phyloP scores from a whole-genome alignment of 345 rosid species.

The Populus pruinosa region DNA sequence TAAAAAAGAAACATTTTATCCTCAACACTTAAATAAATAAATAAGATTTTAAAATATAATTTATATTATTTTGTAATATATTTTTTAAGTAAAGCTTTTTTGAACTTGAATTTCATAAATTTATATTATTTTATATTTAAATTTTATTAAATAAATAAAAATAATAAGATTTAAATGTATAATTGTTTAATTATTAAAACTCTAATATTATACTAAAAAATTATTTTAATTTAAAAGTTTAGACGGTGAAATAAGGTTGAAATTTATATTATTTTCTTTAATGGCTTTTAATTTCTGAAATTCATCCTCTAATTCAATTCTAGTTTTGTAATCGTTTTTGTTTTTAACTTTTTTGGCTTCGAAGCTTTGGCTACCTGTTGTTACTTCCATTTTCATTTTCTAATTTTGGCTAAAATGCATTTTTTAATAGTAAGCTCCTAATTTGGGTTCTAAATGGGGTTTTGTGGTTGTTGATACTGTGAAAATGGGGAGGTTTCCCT shows the following conservation, averaged over 20 bases:
- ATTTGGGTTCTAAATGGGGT: background rate
- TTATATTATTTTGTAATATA: too few relatives aligned
- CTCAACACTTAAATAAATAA: too few relatives aligned
- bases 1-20: too few relatives aligned
- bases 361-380: background rate
- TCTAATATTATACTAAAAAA: too few relatives aligned
- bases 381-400: background rate
- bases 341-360: background rate
- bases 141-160: too few relatives aligned
- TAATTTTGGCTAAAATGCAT: background rate
- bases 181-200: rapidly evolving
- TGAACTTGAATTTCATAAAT: rapidly evolving
- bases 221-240: rapidly evolving
- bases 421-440: background rate
- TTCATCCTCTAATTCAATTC: background rate
- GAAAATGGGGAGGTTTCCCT: background rate
- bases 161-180: too few relatives aligned
- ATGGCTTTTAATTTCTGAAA: background rate
- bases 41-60: rapidly evolving
- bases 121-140: rapidly evolving
- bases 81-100: too few relatives aligned
- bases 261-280: background rate
- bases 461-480: background rate
- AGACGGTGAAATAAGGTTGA: rapidly evolving
- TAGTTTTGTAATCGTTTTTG: background rate